Evolutionary conservation across 176 grass and related monocot genomes (phyloP).

Genomic region (Rhipidocladum racemiflorum): DNA sequence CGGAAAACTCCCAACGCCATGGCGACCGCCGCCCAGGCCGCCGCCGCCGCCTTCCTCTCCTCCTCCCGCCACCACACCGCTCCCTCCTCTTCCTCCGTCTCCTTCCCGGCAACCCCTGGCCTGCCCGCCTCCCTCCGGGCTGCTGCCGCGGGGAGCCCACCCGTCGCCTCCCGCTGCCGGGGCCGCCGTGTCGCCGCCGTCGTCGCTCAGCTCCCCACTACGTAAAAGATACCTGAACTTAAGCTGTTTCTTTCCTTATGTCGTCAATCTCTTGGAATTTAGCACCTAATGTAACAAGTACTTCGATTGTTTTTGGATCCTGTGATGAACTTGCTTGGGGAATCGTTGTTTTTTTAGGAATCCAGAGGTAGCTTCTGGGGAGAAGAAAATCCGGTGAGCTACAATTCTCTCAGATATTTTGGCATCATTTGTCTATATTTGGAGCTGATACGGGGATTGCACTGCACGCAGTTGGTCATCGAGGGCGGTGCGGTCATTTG

Average conservation of each 20-base stretch:
- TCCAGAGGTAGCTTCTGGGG: slow-evolving; percentile 43
- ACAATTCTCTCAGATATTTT: background rate
- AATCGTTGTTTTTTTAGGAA: slow-evolving; percentile 14
- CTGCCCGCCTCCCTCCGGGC: slow-evolving; percentile 18
- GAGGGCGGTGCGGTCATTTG: slow-evolving; percentile 71
- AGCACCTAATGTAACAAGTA: background rate
- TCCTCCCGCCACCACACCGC: slow-evolving; percentile 23
- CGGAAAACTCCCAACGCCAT: slow-evolving; percentile 18
- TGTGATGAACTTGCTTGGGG: slow-evolving; percentile 12
- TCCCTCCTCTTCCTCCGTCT: slow-evolving; percentile 20
- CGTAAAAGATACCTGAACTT: slow-evolving; percentile 26
- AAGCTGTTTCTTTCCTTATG: background rate
- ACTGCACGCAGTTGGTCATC: slow-evolving; percentile 68
- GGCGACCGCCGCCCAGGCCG: slow-evolving; percentile 33
- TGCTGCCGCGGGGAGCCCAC: slow-evolving; percentile 7
- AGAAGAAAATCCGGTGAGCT: slow-evolving; percentile 49
- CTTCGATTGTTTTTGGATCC: background rate
- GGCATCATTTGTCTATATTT: background rate
- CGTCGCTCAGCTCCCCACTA: slow-evolving; percentile 50
- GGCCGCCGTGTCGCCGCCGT: slow-evolving; percentile 19
- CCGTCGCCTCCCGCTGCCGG: slow-evolving; percentile 16
- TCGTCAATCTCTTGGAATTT: background rate
- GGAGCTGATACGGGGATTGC: slow-evolving; percentile 15
- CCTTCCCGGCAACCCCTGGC: slow-evolving; percentile 20
- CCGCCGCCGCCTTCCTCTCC: slow-evolving; percentile 36